phyloP scores from a whole-genome alignment of 495 filamentous ascomycete species.

The Amphirosellinia nigrospora region DNA sequence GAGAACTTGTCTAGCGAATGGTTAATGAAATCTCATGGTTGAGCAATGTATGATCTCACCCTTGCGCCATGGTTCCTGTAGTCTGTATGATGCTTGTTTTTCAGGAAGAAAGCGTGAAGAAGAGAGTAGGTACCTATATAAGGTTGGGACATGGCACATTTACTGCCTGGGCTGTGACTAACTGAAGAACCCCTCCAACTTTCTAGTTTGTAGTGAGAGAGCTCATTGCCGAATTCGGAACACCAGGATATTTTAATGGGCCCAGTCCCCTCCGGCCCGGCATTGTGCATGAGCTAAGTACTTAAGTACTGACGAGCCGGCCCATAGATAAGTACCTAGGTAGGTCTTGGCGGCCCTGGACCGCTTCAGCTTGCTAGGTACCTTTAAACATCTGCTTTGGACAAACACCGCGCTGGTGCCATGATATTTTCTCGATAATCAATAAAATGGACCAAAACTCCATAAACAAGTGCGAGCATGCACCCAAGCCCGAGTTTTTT shows the following conservation, averaged over 20 bases:
- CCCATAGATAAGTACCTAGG: no score
- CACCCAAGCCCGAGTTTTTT: no score
- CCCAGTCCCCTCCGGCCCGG: conserved; percentile 19
- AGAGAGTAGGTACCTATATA: conserved; percentile 4
- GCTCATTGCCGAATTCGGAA: conserved; percentile 28
- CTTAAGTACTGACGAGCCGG: not conserved
- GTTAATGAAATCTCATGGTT: not conserved
- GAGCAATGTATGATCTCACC: not conserved
- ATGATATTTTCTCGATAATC: no score
- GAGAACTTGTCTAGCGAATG: conserved; percentile 56
- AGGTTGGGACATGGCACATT: not conserved
- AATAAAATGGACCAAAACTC: no score
- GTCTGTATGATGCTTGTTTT: not conserved
- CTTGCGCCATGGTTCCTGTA: conserved; percentile 16
- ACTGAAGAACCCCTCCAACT: conserved; percentile 19
- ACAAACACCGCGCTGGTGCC: no score
- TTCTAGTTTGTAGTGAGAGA: not conserved
- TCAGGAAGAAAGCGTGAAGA: not conserved
- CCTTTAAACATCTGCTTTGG: no score
- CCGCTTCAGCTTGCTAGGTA: no score
- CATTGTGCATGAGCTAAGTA: not conserved
- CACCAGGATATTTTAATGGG: conserved; percentile 11
- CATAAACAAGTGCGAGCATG: no score
- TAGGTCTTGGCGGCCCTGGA: no score
- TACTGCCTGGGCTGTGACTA: not conserved